Base-by-base conservation (phyloP, 2,329 filamentous ascomycete species). In the Colletotrichum sp. region DNA sequence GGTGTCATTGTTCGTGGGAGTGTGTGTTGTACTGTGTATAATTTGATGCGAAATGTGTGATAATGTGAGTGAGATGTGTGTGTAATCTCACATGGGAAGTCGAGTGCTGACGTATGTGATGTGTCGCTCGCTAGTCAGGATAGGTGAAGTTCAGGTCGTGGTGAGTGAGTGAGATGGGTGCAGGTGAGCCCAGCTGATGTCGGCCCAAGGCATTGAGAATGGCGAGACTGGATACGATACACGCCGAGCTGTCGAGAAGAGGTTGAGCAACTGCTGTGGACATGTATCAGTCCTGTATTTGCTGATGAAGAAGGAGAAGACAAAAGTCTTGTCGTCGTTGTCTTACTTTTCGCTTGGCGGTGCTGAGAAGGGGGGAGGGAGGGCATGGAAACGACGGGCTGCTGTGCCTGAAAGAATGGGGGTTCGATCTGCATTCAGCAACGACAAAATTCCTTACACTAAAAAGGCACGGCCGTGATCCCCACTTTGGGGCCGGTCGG, bases 1-100 rank as follows among this genome's bases (percentile, higher is more conserved):
- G 71, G 75, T 44, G 72, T 59, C 71, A 75, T 77, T 57, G 62
- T 55, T 57, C 34, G 44, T n/a, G 36, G 36, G 36, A 39, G 32
- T 26, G 26, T 26, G 21, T 30, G 44, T 44, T 9, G 21, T 21
- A 32, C 18, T 39, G 24, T n/a, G 67, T 44, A 16, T 60, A 15
- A 8, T 21, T 52, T 21, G n/a, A 8, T 52, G 10, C 6, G n/a
- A 13, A 52, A 21, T 24, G n/a, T 52, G 44, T 52, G 44, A 21
- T 52, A 24, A 13, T 57, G 44, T 52, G 39, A 32, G 18, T 13
- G 28, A 57, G 70, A 26, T 7, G 55, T 21, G n/a, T 49, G 44
- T 52, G 44, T 21, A 13, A 21, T 52, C n/a, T 52, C 44, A 52
- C n/a, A 52, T 52, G 44, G 30, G 18, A 34, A 15, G 28, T 32